Evolutionary conservation across 805 yeast species (phyloP), one percentile per base, ranked within the genome.

Genomic region (Sugiyamaella qingdaonensis): DNA sequence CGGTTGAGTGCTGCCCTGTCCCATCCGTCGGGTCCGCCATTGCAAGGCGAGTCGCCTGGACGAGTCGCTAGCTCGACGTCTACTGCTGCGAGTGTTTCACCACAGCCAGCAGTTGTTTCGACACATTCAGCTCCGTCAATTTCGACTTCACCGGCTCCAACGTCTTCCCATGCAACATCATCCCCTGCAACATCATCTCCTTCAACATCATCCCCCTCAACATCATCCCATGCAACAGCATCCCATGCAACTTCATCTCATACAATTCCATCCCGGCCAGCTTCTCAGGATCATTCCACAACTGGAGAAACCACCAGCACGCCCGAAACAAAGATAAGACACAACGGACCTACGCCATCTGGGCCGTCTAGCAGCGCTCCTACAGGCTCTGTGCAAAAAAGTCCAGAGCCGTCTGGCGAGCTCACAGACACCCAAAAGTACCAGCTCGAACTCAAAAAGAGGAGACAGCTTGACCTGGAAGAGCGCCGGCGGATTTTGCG

Each of bases 401-500:
- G 39, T 8, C 39, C 18, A 14, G 39, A 35, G 8, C 18, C 18
- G 29, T 24, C 29, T 24, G 29, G 29, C 39, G 43, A 42, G 10
- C 42, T 19, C 4, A 21, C 53, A 13, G 51, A 44, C 35, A 19
- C 31, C 39, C 21, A 50, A 24, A 36, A 35, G 35, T 56, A 58
- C 49, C 58, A 54, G 31, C 34, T 50, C 16, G 46, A 49, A 24
- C 44, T 39, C 45, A 49, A 50, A 9, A 36, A 44, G 31, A 51
- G 52, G 32, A 36, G 53, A 18, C 18, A 42, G 42, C 54, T 31
- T 19, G 57, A 49, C 47, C 58, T 68, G 57, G 77, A 75, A 45
- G 91, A 86, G 55, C 76, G 78, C 36, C 76, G 78, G 51, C 72
- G 89, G 21, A 77, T 86, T 10, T 64, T 81, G 49, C 71, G 72